Base-by-base conservation (phyloP, 2,329 filamentous ascomycete genomes). In the Parastagonospora avenae region DNA sequence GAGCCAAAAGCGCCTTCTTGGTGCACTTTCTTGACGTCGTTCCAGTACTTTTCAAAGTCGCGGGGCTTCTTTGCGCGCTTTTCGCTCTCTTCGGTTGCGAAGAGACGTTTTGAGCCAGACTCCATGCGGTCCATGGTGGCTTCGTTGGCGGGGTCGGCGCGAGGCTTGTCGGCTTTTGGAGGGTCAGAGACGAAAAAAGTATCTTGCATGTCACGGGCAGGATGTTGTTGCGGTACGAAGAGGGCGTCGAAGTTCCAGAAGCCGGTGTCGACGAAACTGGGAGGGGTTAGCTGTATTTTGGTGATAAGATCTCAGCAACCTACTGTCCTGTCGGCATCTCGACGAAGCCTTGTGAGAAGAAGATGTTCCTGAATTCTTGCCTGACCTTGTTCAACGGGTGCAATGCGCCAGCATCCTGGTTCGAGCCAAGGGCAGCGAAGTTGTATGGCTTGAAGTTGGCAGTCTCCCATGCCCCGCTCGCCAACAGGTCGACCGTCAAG, bases 161-260 rank as follows among this genome's bases (percentile, higher is more conserved):
- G 80, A 10, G 85, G 85, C 57, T 77, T 79, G 70, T 92, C 92
- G 32, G 91, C 92, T 50, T 77, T 77, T 53, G 85, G 81, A 39
- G 94, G 94, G 69, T 99, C 92, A 35, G 92, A 92, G 68, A 97
- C 93, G 80, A 97, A 99, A 81, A 97, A 97, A 49, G 94, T 97
- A 70, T 99, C 94, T 81, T 99, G 94, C 62, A 97, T 82, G 74
- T 99, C 94, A 72, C 94, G 91, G 52, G 94, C 94, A 44, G 94
- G 94, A 75, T 99, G 94, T 82, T 99, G 94, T 78, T 96, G 94
- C 28, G 93, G 93, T 46, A 97, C 93, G 75, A 93, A 97, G 57
- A 99, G 90, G 19, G 92, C 87, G 71, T 97, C 93, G 75, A 97
- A 97, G 77, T 97, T 97, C 92, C 94, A 99, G 86, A 97, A 97